These are phyloP conservation scores for Colletotrichum cuscutae DNA, from an alignment of 2,329 filamentous ascomycete species.

Conservation along the genomic window DNA sequence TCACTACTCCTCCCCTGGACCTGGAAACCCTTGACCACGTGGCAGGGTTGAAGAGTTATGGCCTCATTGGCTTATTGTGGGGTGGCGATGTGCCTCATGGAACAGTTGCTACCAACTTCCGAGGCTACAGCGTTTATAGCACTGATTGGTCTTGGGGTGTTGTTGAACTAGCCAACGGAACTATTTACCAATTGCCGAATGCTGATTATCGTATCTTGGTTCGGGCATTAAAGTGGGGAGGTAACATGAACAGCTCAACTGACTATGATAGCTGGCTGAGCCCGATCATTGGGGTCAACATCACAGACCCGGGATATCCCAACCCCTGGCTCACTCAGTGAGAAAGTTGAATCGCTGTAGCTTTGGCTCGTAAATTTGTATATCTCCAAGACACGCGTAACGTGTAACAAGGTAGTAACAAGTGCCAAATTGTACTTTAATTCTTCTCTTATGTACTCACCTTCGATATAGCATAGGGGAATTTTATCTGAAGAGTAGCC, in stretches of 20 bases:
- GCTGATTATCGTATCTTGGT: conserved; percentile 28
- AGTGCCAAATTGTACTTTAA: no score
- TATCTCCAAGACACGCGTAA: background rate
- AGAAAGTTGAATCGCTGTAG: background rate
- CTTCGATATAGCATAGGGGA: no score
- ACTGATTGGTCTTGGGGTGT: conserved; percentile 23
- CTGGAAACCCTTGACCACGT: conserved; percentile 16
- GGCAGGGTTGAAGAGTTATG: conserved; percentile 21
- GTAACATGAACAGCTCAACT: background rate
- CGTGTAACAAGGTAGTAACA: no score
- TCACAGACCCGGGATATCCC: conserved; percentile 18
- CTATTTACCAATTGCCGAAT: conserved; percentile 24
- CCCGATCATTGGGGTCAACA: conserved; percentile 17
- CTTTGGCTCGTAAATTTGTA: background rate
- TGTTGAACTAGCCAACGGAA: conserved; percentile 22
- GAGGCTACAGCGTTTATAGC: conserved; percentile 20
- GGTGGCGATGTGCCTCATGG: conserved; percentile 16
- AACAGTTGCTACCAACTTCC: conserved; percentile 3
- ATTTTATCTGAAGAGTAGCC: no score
- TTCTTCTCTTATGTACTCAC: no score
- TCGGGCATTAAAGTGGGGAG: conserved; percentile 14
- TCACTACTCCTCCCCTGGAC: background rate
- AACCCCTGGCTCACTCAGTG: conserved; percentile 10
- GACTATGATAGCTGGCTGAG: conserved; percentile 31
- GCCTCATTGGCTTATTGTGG: conserved; percentile 16